These are phyloP conservation scores for Solanum etuberosum DNA, from an alignment of 257 asterid genomes.

Conservation along the genomic window DNA sequence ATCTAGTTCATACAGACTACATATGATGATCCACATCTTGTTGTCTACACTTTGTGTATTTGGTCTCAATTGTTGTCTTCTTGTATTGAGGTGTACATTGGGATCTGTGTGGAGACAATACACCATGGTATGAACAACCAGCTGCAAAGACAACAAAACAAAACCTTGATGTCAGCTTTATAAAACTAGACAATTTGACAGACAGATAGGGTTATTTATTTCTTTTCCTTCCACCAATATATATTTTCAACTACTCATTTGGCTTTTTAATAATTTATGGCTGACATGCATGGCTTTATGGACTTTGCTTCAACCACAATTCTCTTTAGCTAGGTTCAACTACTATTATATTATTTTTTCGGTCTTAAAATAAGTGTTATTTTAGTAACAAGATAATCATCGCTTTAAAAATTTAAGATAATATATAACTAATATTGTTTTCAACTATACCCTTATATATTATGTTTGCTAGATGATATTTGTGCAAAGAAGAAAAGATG, in stretches of 20 bases:
- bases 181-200: not conserved
- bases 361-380: not conserved
- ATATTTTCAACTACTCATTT: not conserved
- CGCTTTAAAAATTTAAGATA: not conserved
- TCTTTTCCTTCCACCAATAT: not conserved
- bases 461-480: not conserved
- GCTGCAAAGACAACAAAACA: not conserved
- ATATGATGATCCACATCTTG: not conserved
- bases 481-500: not conserved
- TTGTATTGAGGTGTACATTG: not conserved
- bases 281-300: not conserved
- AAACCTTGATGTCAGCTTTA: not conserved
- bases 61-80: not conserved
- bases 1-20: not conserved
- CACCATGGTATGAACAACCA: not conserved
- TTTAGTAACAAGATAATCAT: not conserved
- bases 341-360: not conserved
- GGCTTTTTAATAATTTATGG: not conserved
- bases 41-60: not conserved
- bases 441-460: not conserved
- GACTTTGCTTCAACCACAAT: not conserved
- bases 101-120: not conserved
- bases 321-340: not conserved
- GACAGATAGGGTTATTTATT: not conserved
- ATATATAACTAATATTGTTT: not conserved